Base-by-base conservation (phyloP, 805 yeast genomes). In the Pichia sporocuriosa region DNA sequence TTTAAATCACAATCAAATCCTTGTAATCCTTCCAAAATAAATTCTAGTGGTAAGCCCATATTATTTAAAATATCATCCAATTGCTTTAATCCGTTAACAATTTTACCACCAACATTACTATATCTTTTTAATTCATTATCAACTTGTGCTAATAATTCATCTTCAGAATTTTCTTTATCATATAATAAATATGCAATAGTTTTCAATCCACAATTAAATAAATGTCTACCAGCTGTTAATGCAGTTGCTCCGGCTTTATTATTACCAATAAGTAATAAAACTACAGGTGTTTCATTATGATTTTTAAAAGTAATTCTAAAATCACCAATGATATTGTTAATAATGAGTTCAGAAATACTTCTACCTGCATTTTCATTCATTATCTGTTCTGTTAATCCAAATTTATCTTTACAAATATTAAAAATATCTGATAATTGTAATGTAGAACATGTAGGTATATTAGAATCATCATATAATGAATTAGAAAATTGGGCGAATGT, bases 11-110 rank as follows among this genome's bases (percentile, higher is more conserved):
- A 73, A 51, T 85, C 93, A 49, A 76, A 81, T 0, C 96, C 96
- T 56, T 84, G 95, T 51, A 88, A 67, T 1, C 88, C 93, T 59
- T 88, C 97, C 16, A 88, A 55, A 9, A 87, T 73, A 45, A 88
- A 66, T 56, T 87, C 95, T 13, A 84, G 77, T 0, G 95, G 93
- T 2, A 85, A 73, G 34, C 81, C 32, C 30, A 79, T 62, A 43
- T 72, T 71, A 11, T 57, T 66, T 50, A 67, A 58, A 28, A 61
- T 59, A 20, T 36, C 59, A 42, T 56, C 66, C 55, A 68, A 63
- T 33, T 56, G 72, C 35, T 45, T 55, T 48, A 62, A 53, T 16
- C 51, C 67, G 47, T 51, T 57, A 31, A 62, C 75, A n/a, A 74
- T 60, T 50, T 81, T 81, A n/a, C 94, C 95, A 9, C 93, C 95